Conservation (phyloP, 805 yeast genomes). For the Isabelozyma pseudorhagii region DNA sequence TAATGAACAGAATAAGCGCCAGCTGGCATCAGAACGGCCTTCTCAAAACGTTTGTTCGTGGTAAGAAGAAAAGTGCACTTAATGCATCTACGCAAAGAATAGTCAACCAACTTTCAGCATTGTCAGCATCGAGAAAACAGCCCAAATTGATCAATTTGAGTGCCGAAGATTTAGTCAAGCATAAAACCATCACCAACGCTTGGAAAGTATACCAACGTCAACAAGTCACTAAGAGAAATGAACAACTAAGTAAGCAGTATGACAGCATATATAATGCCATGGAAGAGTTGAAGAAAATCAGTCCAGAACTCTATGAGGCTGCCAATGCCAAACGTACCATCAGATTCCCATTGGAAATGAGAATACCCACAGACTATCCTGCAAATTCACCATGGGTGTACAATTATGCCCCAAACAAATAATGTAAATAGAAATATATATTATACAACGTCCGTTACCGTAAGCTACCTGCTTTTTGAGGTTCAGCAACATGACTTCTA, state of each 20-base stretch:
- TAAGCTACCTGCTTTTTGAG: no score
- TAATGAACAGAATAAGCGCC: not conserved
- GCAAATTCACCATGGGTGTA: conserved; percentile 78
- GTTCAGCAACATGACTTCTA: not conserved
- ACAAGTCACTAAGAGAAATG: conserved; percentile 38
- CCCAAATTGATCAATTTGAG: conserved; percentile 76
- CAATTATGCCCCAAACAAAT: conserved; percentile 25
- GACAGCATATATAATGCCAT: conserved; percentile 66
- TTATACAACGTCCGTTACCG: no score
- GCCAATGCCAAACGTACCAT: conserved; percentile 57
- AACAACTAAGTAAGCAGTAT: conserved; percentile 57
- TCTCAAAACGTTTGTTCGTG: conserved; percentile 21
- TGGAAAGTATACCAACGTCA: conserved; percentile 67
- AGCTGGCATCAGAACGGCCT: not conserved
- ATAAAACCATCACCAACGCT: conserved; percentile 75
- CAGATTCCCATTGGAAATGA: conserved; percentile 76
- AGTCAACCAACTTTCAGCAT: conserved; percentile 66
- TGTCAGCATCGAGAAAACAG: conserved; percentile 84
- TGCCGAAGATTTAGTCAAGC: conserved; percentile 81
- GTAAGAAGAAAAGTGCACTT: conserved; percentile 26
- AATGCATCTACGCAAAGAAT: conserved; percentile 40
- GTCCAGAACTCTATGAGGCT: conserved; percentile 53
- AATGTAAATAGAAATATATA: not conserved
- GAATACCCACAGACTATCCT: conserved; percentile 89
- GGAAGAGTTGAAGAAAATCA: conserved; percentile 55